Evolutionary conservation across 257 asterid genomes (phyloP).

Genomic region (Rubia yunnanensis): DNA sequence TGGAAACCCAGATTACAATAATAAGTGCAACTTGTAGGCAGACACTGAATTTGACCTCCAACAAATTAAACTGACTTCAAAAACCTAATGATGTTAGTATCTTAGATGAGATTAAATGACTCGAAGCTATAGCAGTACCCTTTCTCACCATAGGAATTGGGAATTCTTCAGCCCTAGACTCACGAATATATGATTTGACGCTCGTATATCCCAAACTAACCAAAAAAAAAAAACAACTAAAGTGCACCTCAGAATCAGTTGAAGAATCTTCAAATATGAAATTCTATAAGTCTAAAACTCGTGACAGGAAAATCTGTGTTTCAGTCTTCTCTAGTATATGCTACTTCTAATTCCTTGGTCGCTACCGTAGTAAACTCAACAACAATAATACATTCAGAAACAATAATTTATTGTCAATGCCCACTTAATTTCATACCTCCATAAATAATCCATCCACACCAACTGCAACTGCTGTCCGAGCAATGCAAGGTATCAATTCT

Average conservation of each 20-base stretch:
- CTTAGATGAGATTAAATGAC: neutral
- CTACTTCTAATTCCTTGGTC: neutral
- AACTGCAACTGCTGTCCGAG: constrained; percentile 91
- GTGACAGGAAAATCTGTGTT: neutral
- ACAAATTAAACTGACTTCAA: neutral
- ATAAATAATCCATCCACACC: constrained; percentile 95
- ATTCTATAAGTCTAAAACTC: neutral
- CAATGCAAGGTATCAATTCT: constrained; percentile 91
- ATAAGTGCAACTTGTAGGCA: neutral
- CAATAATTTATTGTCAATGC: neutral
- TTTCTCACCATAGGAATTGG: neutral
- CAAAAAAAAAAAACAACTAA: no score
- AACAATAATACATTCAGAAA: neutral
- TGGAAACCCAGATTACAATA: neutral
- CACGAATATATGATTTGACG: neutral
- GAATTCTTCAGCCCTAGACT: neutral
- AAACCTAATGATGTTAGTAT: neutral
- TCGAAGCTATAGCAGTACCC: neutral
- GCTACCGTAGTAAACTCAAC: neutral
- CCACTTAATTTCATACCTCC: constrained; percentile 49
- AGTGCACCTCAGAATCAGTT: neutral
- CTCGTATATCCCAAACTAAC: neutral
- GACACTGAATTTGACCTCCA: neutral
- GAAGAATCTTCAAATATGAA: neutral
- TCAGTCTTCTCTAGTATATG: neutral